phyloP scores from a whole-genome alignment of 768 basidiomycete species.

The Rhizopogon roseolus region DNA sequence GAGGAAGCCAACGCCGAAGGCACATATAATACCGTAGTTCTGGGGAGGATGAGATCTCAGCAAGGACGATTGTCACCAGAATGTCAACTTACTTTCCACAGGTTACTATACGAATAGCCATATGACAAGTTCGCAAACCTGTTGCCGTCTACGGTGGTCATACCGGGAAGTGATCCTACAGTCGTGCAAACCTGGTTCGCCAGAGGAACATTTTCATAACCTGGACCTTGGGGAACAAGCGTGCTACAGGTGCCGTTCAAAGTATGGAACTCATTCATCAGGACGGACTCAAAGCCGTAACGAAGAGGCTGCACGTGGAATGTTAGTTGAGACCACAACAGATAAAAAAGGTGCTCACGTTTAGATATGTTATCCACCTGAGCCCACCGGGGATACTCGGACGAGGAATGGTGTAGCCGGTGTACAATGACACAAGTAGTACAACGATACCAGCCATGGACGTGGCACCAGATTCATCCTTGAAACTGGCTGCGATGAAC shows the following conservation, averaged over 20 bases:
- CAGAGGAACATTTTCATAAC: conserved; percentile 27
- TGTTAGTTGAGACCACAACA: conserved; percentile 14
- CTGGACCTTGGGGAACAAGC: conserved; percentile 27
- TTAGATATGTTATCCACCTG: conserved; percentile 14
- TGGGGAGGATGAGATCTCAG: conserved; percentile 16
- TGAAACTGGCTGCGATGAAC: conserved; percentile 50
- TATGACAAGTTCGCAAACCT: conserved; percentile 32
- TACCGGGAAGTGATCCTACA: conserved; percentile 36
- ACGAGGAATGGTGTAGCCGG: conserved; percentile 32
- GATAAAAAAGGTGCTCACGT: conserved; percentile 32
- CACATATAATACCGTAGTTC: conserved; percentile 41
- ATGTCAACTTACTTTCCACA: conserved; percentile 35
- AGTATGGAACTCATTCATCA: conserved; percentile 48
- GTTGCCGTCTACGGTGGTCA: conserved; percentile 35
- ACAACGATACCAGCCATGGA: conserved; percentile 27
- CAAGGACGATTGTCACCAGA: background rate
- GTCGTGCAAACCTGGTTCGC: conserved; percentile 40
- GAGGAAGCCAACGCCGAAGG: conserved; percentile 37
- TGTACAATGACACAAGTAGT: conserved; percentile 36
- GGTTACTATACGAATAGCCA: conserved; percentile 19
- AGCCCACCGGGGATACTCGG: conserved; percentile 7
- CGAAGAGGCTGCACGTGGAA: conserved; percentile 32
- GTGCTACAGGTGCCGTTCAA: conserved; percentile 30
- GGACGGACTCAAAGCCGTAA: conserved; percentile 18
- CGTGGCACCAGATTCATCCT: conserved; percentile 45